Evolutionary conservation across 2,329 filamentous ascomycete genomes (phyloP), one percentile per base, ranked within the genome.

Genomic region (Talaromyces sp.): DNA sequence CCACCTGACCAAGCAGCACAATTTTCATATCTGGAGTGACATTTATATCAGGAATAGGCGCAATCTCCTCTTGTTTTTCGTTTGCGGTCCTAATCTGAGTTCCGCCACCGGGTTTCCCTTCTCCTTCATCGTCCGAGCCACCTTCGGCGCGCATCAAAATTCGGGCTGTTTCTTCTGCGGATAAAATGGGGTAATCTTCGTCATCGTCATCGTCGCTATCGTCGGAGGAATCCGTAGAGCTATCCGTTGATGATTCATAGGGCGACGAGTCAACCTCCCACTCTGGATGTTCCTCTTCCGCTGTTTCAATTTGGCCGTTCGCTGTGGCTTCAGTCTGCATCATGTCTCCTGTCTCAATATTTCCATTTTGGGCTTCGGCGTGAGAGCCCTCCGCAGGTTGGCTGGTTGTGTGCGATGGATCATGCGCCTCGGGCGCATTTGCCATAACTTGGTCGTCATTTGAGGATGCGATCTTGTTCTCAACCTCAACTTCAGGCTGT

Each of bases 191-290:
- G 68, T 92, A 92, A 32, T 84, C 85, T 63, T 81, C 82, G 32
- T 77, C 78, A n/a, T 78, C 80, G 39, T 72, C 71, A 57, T 69
- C 67, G 51, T 71, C 61, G 44, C 73, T 51, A 58, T 86, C 87
- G 58, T 84, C 83, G 1, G 83, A 84, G n/a, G 83, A 84, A 64
- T 88, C 85, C 2, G 85, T 87, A n/a, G 82, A 83, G 27, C 84
- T 83, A 66, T 86, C 78, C 27, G 76, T 78, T 13, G 79, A 90
- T 6, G 88, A 90, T 69, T 88, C 85, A 70, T 89, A 89, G 0
- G 89, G 89, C 0, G 88, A 91, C 1, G 89, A 92, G 69, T 93
- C 90, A 8, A 83, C 79, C 71, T 96, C 91, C 91, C 92, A 98
- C 74, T 97, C 93, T 3, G 89, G 88, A 52, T 89, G 81, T 58